These are phyloP conservation scores for Xylariaceae sp. DNA, from an alignment of 2,329 filamentous ascomycete species.

Conservation along the genomic window DNA sequence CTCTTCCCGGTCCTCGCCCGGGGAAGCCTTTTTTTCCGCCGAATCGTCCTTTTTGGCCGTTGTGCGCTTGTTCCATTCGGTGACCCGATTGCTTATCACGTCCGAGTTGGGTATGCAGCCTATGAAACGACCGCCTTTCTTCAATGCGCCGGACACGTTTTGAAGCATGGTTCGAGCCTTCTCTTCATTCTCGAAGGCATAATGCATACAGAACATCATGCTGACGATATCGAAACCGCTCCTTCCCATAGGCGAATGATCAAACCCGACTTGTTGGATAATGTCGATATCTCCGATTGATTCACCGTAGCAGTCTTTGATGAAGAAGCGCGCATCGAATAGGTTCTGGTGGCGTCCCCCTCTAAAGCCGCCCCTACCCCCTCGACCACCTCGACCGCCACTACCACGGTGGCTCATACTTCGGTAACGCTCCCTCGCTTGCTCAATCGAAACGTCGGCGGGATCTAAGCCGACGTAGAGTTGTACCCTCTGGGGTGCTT, in stretches of 20 bases:
- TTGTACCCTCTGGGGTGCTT: slow-evolving; percentile 86
- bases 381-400: slow-evolving; percentile 53
- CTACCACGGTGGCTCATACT: slow-evolving; percentile 66
- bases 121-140: slow-evolving; percentile 92
- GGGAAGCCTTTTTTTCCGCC: slow-evolving; percentile 32
- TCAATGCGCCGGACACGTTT: slow-evolving; percentile 87
- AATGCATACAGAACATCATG: slow-evolving; percentile 99
- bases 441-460: slow-evolving; percentile 87
- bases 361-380: slow-evolving; percentile 43
- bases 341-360: slow-evolving; percentile 56
- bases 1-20: slow-evolving; percentile 51
- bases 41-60: slow-evolving; percentile 41
- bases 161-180: slow-evolving; percentile 90
- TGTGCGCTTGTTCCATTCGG: slow-evolving; percentile 68
- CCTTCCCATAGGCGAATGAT: slow-evolving; percentile 70
- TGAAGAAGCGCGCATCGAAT: slow-evolving; percentile 85
- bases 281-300: slow-evolving; percentile 80
- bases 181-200: slow-evolving; percentile 90
- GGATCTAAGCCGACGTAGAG: slow-evolving; percentile 95
- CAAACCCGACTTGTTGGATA: slow-evolving; percentile 84
- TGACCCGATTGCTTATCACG: slow-evolving; percentile 78
- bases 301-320: slow-evolving; percentile 91
- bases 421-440: slow-evolving; percentile 82
- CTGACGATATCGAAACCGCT: slow-evolving; percentile 94
- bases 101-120: slow-evolving; percentile 98